phyloP scores from a whole-genome alignment of 1,139 yeast species.

The Zygoascus hellenicus region DNA sequence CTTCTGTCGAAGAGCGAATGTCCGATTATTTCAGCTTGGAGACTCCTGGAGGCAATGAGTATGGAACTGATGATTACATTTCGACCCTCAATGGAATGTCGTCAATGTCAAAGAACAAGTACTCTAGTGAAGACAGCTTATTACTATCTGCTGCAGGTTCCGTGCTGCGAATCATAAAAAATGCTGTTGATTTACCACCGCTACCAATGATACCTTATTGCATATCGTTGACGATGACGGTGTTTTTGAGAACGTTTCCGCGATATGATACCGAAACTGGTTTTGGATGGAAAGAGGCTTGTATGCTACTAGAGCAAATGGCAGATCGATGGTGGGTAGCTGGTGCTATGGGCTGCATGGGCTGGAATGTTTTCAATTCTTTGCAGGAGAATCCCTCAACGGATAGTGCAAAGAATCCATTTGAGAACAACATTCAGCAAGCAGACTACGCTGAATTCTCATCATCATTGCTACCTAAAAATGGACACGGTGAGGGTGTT shows the following conservation, averaged over 20 bases:
- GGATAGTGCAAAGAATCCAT: slow-evolving; percentile 4
- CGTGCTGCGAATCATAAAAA: slow-evolving; percentile 27
- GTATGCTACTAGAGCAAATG: slow-evolving; percentile 27
- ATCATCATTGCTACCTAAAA: not conserved
- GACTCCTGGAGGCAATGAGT: slow-evolving; percentile 5
- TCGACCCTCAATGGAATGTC: slow-evolving; percentile 7
- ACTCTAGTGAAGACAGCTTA: slow-evolving; percentile 13
- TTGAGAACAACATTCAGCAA: slow-evolving; percentile 6
- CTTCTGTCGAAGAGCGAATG: slow-evolving; percentile 8
- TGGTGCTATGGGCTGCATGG: slow-evolving; percentile 36
- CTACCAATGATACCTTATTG: slow-evolving; percentile 34
- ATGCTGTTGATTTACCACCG: slow-evolving; percentile 26
- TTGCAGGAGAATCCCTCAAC: slow-evolving; percentile 14
- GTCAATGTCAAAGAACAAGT: not conserved
- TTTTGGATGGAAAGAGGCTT: slow-evolving; percentile 28
- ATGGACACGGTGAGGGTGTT: not conserved
- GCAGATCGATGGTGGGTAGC: slow-evolving; percentile 36
- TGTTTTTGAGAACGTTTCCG: slow-evolving; percentile 32
- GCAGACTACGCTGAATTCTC: slow-evolving; percentile 3
- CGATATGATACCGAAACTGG: slow-evolving; percentile 28
- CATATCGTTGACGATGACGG: slow-evolving; percentile 33
- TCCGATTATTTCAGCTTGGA: slow-evolving; percentile 7
- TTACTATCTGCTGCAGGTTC: slow-evolving; percentile 30
- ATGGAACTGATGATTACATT: not conserved
- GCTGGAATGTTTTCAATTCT: slow-evolving; percentile 29